These are phyloP conservation scores for Cladorrhinum samala DNA, from an alignment of 495 filamentous ascomycete genomes.

Conservation along the genomic window DNA sequence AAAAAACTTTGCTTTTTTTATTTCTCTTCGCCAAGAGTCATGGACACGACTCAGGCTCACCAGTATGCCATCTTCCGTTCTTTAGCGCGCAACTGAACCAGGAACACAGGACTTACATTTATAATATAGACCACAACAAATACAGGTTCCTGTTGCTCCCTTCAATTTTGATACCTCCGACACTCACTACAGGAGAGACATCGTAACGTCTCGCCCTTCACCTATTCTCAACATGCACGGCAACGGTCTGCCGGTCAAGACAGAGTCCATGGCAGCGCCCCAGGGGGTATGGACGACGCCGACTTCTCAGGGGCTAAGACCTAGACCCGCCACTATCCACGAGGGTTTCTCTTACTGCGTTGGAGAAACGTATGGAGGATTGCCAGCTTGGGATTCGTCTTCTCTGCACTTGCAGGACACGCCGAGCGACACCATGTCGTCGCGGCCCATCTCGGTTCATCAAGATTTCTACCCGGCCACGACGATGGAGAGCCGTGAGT, in stretches of 20 bases:
- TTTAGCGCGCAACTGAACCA: conserved; percentile 12
- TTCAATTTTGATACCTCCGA: conserved; percentile 35
- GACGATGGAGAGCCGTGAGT: conserved; percentile 47
- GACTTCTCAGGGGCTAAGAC: conserved; percentile 36
- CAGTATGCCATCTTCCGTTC: conserved; percentile 30
- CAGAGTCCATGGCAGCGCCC: conserved; percentile 33
- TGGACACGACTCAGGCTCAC: conserved; percentile 39
- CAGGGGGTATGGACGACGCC: conserved; percentile 42
- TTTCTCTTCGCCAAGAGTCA: conserved; percentile 19
- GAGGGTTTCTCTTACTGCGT: conserved; percentile 55
- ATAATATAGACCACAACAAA: conserved; percentile 36
- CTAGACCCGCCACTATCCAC: conserved; percentile 51
- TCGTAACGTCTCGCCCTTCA: conserved; percentile 29
- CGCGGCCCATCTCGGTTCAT: conserved; percentile 44
- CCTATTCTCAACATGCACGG: conserved; percentile 38
- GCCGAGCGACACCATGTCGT: conserved; percentile 43
- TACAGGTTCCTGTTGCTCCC: conserved; percentile 36
- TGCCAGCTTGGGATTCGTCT: conserved; percentile 51
- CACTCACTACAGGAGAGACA: conserved; percentile 35
- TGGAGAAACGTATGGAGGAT: conserved; percentile 41
- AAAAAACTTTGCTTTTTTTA: too few species aligned
- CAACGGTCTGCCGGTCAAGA: conserved; percentile 31
- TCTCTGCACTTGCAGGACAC: conserved; percentile 44
- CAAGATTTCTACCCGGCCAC: conserved; percentile 48
- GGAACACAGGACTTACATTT: conserved; percentile 25